Percentiles rank a stretch among this genome's conserved stretches.
Evolutionary conservation across 1,284 basidiomycete species (phyloP).

Genomic region (Wallemia hederae): DNA sequence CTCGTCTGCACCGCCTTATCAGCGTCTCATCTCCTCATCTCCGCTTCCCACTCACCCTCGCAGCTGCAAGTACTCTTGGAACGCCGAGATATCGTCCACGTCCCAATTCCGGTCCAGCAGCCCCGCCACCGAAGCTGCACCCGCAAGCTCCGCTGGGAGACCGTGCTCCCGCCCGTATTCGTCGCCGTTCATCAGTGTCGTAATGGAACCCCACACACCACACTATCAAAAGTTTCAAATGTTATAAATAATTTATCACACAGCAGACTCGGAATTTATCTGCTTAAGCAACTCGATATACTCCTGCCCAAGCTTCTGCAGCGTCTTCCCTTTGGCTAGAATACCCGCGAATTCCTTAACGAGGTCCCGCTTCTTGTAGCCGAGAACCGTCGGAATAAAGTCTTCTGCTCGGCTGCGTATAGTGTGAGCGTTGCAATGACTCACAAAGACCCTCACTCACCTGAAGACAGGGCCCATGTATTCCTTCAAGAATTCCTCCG

Average conservation of each 20-base stretch:
- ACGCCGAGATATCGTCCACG: background rate
- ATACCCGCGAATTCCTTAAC: conserved; percentile 43
- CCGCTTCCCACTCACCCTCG: background rate
- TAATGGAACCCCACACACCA: background rate
- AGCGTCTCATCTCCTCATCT: background rate
- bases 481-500: conserved; percentile 59
- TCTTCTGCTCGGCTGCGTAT: conserved; percentile 29
- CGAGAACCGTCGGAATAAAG: conserved; percentile 37
- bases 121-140: background rate
- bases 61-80: background rate
- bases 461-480: conserved; percentile 40
- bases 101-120: background rate
- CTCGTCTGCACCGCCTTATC: background rate
- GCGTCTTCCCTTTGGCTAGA: conserved; percentile 44
- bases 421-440: conserved; percentile 21
- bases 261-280: conserved; percentile 1
- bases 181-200: background rate
- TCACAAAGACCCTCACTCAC: background rate
- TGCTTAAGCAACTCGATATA: conserved; percentile 43
- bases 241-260: background rate
- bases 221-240: background rate
- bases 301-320: conserved; percentile 37
- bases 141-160: background rate
- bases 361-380: conserved; percentile 43
- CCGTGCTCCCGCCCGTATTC: no score